Conservation (phyloP, 1,284 basidiomycete species). For the Apiotrichum domesticum region DNA sequence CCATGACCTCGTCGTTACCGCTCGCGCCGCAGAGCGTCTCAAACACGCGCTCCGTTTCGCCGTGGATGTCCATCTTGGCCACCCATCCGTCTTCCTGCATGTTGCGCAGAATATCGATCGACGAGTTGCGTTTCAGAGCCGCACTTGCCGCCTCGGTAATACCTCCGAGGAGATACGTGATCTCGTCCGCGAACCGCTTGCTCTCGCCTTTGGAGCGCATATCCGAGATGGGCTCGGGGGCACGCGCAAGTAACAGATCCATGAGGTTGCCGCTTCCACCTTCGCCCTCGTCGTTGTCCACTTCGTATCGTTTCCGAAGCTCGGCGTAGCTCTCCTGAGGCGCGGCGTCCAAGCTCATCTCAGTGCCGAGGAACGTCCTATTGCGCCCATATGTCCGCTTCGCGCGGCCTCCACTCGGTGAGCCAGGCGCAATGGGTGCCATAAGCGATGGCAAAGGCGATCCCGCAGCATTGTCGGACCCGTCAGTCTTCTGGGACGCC, state of each 20-base stretch:
- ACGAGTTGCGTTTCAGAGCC: slow-evolving; percentile 28
- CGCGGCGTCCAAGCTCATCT: slow-evolving; percentile 2
- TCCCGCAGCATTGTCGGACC: slow-evolving; percentile 2
- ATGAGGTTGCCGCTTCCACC: slow-evolving; percentile 9
- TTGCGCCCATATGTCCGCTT: slow-evolving; percentile 33
- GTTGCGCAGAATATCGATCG: slow-evolving; percentile 35
- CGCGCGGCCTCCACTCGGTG: slow-evolving; percentile 16
- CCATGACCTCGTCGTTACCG: slow-evolving; percentile 27
- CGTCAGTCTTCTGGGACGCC: background rate
- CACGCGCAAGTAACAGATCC: slow-evolving; percentile 26
- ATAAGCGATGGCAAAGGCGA: slow-evolving; percentile 14
- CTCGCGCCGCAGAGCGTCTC: slow-evolving; percentile 16
- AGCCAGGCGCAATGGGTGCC: slow-evolving; percentile 1
- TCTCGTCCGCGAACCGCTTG: slow-evolving; percentile 41
- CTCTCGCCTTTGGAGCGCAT: slow-evolving; percentile 44
- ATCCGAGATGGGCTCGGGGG: slow-evolving; percentile 38
- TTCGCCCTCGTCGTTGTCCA: slow-evolving; percentile 27
- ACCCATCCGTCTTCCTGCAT: slow-evolving; percentile 37
- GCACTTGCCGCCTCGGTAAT: slow-evolving; percentile 20
- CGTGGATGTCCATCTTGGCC: slow-evolving; percentile 34
- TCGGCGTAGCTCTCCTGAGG: slow-evolving; percentile 37
- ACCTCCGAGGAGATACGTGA: slow-evolving; percentile 35
- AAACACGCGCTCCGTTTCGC: slow-evolving; percentile 36
- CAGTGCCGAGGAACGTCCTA: slow-evolving; percentile 20
- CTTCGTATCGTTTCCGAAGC: slow-evolving; percentile 37